Evolutionary conservation across 2,329 filamentous ascomycete genomes (phyloP).

Genomic region (Ascochyta clinopodiicola): DNA sequence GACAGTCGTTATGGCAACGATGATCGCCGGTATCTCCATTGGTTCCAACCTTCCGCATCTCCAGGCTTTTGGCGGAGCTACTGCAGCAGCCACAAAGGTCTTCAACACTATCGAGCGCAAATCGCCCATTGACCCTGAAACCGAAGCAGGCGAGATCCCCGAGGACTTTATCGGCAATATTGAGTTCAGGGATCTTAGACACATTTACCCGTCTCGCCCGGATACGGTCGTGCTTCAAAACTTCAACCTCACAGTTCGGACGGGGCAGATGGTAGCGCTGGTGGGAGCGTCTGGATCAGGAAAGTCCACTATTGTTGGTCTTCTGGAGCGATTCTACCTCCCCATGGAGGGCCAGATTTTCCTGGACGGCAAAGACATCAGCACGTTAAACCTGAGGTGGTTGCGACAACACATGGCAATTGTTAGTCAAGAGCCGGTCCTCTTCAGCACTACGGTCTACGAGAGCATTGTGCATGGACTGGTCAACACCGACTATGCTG

Average conservation of each 20-base stretch:
- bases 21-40: conserved; percentile 91
- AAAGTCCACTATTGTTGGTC: conserved; percentile 91
- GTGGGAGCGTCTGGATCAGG: conserved; percentile 94
- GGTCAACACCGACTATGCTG: conserved; percentile 80
- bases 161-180: conserved; percentile 78
- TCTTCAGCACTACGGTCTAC: conserved; percentile 89
- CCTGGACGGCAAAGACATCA: conserved; percentile 83
- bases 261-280: conserved; percentile 89
- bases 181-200: conserved; percentile 81
- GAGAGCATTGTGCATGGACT: conserved; percentile 90
- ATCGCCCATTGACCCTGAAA: conserved; percentile 82
- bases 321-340: conserved; percentile 93
- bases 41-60: conserved; percentile 75
- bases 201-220: conserved; percentile 92
- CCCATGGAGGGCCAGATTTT: conserved; percentile 80
- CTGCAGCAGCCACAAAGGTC: conserved; percentile 89
- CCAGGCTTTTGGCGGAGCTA: conserved; percentile 82
- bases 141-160: conserved; percentile 73
- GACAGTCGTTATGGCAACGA: conserved; percentile 86
- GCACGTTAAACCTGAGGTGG: conserved; percentile 85
- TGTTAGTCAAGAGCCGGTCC: conserved; percentile 89
- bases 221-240: conserved; percentile 89
- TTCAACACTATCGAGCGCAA: conserved; percentile 89
- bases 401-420: conserved; percentile 89
- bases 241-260: conserved; percentile 79